Evolutionary conservation across 768 basidiomycete species (phyloP).

Genomic region (Dictyophora rubrovolvata): DNA sequence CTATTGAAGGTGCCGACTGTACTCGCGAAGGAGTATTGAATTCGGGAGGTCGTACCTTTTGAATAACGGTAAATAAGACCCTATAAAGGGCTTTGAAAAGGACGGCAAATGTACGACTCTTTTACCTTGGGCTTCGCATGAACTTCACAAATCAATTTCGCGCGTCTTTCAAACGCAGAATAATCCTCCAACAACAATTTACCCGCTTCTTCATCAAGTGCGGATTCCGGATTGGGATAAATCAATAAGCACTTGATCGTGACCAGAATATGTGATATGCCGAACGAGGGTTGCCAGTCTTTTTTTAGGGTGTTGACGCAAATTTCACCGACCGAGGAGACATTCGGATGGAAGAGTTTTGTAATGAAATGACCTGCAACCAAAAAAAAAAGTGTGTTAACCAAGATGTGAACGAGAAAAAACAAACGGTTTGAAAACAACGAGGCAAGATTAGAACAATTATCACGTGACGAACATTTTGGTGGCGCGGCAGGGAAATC

Average conservation of each 20-base stretch:
- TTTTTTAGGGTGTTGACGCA: constrained; percentile 97
- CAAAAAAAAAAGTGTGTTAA: not conserved
- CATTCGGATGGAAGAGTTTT: constrained; percentile 97
- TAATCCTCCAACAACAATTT: constrained; percentile 87
- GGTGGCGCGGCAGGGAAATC: constrained; percentile 93
- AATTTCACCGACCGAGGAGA: constrained; percentile 82
- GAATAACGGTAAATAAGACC: too few relatives aligned
- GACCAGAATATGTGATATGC: constrained; percentile 83
- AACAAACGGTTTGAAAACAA: not conserved
- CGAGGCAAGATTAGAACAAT: constrained; percentile 1
- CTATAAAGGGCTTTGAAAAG: too few relatives aligned
- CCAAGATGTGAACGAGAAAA: not conserved
- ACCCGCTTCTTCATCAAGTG: constrained; percentile 92
- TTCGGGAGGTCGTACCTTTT: constrained; percentile 44
- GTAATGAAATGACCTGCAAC: constrained; percentile 31
- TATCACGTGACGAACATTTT: constrained; percentile 54
- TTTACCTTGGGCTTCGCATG: constrained; percentile 72
- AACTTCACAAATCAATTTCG: constrained; percentile 80
- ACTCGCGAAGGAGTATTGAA: constrained; percentile 40
- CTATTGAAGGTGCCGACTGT: constrained; percentile 6
- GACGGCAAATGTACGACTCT: constrained; percentile 15
- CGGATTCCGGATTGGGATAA: constrained; percentile 94
- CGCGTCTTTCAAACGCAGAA: constrained; percentile 75
- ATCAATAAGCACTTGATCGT: constrained; percentile 94
- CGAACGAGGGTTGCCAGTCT: constrained; percentile 89